These are phyloP conservation scores for Chaetoceros muelleri DNA, from an alignment of 108 stramenopile species.

Conservation along the genomic window DNA sequence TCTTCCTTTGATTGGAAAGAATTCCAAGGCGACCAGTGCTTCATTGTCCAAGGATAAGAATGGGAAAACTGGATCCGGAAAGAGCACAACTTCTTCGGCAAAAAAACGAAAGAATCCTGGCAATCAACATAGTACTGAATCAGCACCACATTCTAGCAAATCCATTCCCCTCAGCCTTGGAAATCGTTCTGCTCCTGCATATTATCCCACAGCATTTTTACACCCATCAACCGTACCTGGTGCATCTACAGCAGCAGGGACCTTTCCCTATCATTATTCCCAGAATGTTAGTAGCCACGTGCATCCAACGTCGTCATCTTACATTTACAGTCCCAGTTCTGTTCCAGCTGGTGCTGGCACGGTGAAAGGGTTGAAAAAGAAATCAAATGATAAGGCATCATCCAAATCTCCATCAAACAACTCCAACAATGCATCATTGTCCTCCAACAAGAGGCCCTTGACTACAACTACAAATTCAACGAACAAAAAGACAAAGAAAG, in stretches of 20 bases:
- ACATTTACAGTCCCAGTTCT: no score
- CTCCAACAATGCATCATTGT: no score
- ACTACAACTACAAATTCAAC: constrained; percentile 1
- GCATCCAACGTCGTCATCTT: background rate
- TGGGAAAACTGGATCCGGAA: no score
- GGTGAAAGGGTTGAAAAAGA: background rate
- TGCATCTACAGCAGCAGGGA: background rate
- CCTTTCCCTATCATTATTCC: background rate
- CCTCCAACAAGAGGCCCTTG: background rate
- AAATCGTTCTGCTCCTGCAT: no score
- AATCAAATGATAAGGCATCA: no score
- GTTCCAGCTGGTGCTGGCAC: background rate
- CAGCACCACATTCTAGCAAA: no score
- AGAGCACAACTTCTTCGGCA: background rate
- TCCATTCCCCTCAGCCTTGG: no score
- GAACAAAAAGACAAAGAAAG: constrained; percentile 25
- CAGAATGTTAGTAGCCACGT: background rate
- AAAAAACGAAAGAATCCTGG: background rate
- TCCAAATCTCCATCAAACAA: background rate
- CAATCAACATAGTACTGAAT: background rate
- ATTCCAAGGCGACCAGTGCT: background rate
- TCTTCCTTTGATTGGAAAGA: background rate
- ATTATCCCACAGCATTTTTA: no score
- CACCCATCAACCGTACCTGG: no score
- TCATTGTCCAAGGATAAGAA: no score